Conservation (phyloP, 2,329 filamentous ascomycete species). For the Fusarium papillatum region DNA sequence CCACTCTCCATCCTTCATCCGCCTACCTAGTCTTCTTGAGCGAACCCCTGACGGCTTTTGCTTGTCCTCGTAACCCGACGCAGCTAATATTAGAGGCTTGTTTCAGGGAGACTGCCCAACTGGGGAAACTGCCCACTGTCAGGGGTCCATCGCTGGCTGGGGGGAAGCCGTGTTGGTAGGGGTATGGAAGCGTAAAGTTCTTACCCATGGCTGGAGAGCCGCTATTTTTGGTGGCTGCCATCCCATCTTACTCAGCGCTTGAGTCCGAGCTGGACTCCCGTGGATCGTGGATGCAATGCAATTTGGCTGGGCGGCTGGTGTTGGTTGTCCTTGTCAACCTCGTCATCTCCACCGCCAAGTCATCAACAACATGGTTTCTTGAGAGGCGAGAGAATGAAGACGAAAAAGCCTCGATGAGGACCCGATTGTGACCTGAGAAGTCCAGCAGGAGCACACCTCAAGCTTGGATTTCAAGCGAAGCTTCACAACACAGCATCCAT, state of each 20-base stretch:
- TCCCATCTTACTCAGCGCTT: slow-evolving; percentile 26
- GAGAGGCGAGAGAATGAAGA: neutral
- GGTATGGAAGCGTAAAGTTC: neutral
- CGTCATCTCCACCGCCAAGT: neutral
- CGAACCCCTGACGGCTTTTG: slow-evolving; percentile 28
- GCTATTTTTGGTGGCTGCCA: neutral
- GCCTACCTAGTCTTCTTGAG: neutral
- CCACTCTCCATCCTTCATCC: slow-evolving; percentile 12
- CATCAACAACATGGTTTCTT: neutral
- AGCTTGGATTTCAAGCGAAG: neutral
- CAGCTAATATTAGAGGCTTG: slow-evolving; percentile 34
- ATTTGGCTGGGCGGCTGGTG: slow-evolving; percentile 4
- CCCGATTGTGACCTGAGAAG: neutral
- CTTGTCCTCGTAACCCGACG: slow-evolving; percentile 25
- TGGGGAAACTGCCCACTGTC: slow-evolving; percentile 22
- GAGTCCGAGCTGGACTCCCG: neutral
- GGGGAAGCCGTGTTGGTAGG: neutral
- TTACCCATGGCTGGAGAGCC: neutral
- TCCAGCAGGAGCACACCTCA: neutral
- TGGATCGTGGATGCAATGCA: neutral
- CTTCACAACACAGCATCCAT: neutral
- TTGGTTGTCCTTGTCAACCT: slow-evolving; percentile 2
- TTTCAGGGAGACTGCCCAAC: slow-evolving; percentile 33
- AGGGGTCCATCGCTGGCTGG: slow-evolving; percentile 18
- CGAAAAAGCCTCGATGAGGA: neutral